Evolutionary conservation across 768 basidiomycete species (phyloP), one percentile per base, ranked within the genome.

Genomic region (Paxillus involutus): DNA sequence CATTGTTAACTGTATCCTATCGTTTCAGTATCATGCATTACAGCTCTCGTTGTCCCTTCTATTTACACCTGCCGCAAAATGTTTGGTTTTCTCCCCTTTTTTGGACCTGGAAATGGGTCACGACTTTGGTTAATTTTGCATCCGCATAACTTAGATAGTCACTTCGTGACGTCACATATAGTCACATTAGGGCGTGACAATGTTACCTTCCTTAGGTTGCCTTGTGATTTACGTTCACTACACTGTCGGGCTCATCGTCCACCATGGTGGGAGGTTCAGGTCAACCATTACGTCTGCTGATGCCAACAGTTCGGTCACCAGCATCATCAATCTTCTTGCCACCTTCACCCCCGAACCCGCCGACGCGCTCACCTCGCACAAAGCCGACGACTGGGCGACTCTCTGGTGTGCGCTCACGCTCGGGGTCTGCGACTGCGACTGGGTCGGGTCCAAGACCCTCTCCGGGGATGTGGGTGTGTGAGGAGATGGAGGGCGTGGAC

Each of bases 221-320:
- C 32, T 33, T 30, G 12, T 26, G 21, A 44, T 17, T 8, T 14
- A 24, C 37, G 37, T n/a, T 21, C 21, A 37, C 13, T 30, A 7
- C 6, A 7, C 48, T 30, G 6, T 24, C 17, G 16, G 32, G 48
- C 8, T 17, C 54, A 21, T 47, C 24, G 30, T 44, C 37, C 17
- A 45, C 32, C 47, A 67, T 67, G 66, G 52, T 62, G 48, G 55
- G 49, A 36, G 51, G 41, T 26, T 13, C 40, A 42, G 50, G 48
- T 16, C 37, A 49, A 37, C 36, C 57, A n/a, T 37, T 64, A 53
- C 54, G 67, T 29, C 42, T 71, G 46, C 52, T 71, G 39, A 71
- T 73, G 64, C 71, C 70, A 11, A 71, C 70, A 2, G 70, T 71
- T n/a, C 64, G 72, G 29, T 50, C 60, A 6, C 66, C 70, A 2